Conservation (phyloP, 1,139 yeast genomes). For the Lodderomyces jiufengensis region DNA sequence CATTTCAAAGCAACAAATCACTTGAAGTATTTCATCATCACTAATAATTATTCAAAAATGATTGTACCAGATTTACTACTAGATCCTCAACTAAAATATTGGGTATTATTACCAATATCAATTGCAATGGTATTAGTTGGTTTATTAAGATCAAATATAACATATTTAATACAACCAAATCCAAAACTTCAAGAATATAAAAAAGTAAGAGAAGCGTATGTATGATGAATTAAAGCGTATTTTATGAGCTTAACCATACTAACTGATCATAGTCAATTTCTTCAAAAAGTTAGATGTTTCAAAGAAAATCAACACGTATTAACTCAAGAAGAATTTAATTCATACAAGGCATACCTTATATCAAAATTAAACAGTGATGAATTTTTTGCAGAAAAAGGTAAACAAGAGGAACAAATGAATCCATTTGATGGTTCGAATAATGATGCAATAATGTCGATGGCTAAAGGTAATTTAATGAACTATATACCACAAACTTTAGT, state of each 20-base stretch:
- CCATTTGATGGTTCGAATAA: slow-evolving; percentile 70
- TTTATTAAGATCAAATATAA: slow-evolving; percentile 66
- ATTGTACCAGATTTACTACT: slow-evolving; percentile 41
- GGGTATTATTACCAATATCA: slow-evolving; percentile 91
- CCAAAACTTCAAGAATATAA: slow-evolving; percentile 53
- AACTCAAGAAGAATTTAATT: slow-evolving; percentile 41
- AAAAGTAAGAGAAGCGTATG: slow-evolving; percentile 57
- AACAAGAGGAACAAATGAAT: slow-evolving; percentile 41
- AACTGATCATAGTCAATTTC: slow-evolving; percentile 33
- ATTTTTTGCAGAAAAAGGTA: slow-evolving; percentile 44
- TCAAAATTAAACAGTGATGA: slow-evolving; percentile 50
- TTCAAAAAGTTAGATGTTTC: slow-evolving; percentile 55
- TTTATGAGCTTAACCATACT: too few species aligned
- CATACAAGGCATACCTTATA: slow-evolving; percentile 44
- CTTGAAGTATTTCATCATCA: too few species aligned
- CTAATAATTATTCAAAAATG: slow-evolving; percentile 6
- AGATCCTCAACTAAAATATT: slow-evolving; percentile 79
- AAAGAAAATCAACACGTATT: slow-evolving; percentile 46
- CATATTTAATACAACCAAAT: slow-evolving; percentile 54
- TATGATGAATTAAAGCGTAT: too few species aligned
- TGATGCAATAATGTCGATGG: slow-evolving; percentile 76
- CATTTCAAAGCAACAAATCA: background rate
- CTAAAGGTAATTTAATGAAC: slow-evolving; percentile 77
- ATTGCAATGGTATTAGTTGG: slow-evolving; percentile 92
- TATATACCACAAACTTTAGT: slow-evolving; percentile 88